Evolutionary conservation across 257 asterid genomes (phyloP).

Genomic region (Solanum sitiens): DNA sequence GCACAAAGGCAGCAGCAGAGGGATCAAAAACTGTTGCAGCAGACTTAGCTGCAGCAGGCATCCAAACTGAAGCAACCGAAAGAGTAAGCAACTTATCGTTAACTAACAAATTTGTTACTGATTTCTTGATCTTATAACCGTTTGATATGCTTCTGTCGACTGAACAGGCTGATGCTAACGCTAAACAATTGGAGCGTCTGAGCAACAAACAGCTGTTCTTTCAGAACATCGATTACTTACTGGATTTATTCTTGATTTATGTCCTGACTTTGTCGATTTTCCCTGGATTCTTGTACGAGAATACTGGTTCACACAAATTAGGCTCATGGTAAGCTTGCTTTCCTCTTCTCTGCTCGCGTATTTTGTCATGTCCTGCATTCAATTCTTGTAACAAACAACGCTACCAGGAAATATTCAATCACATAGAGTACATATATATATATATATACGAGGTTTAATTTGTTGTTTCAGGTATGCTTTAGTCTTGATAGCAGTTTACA

Average conservation of each 20-base stretch:
- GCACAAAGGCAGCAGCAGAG: conserved; percentile 43
- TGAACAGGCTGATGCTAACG: conserved; percentile 7
- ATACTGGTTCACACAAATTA: conserved; percentile 62
- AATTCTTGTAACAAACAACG: background rate
- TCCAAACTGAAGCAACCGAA: conserved; percentile 14
- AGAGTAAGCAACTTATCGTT: background rate
- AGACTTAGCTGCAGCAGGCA: conserved; percentile 77
- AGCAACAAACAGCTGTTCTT: conserved; percentile 40
- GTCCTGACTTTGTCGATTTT: background rate
- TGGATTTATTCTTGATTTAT: conserved; percentile 69
- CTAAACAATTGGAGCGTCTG: conserved; percentile 25
- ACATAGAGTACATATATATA: background rate
- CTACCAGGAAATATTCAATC: background rate
- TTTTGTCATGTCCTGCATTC: background rate
- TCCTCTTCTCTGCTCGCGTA: background rate
- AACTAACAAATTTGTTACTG: background rate
- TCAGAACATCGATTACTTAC: conserved; percentile 44
- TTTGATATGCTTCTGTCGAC: background rate
- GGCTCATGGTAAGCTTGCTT: conserved; percentile 53
- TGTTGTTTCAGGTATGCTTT: conserved; percentile 20
- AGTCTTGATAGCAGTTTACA: conserved; percentile 28
- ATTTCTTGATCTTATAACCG: background rate
- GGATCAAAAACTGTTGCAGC: conserved; percentile 78
- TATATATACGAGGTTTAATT: background rate
- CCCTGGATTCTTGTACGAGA: conserved; percentile 22